Percentiles rank a stretch among this genome's conserved stretches.
phyloP scores from a whole-genome alignment of 2,329 filamentous ascomycete genomes.

The Metarhizium guizhouense region DNA sequence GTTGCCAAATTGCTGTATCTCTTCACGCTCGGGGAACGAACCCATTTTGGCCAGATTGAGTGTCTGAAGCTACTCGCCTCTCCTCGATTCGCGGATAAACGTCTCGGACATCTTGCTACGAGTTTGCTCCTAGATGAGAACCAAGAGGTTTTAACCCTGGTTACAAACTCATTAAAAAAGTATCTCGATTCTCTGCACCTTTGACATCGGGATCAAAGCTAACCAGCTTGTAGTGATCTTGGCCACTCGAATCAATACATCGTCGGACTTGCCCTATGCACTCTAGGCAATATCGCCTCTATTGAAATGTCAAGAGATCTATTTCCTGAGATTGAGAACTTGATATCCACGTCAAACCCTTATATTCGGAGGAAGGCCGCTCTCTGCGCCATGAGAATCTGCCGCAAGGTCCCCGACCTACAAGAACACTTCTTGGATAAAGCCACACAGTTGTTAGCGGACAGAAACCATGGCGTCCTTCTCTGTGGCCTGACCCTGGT shows the following conservation, averaged over 20 bases:
- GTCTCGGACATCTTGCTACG: slow-evolving; percentile 88
- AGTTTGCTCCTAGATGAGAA: slow-evolving; percentile 97
- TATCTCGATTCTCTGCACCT: slow-evolving; percentile 28
- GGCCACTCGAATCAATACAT: slow-evolving; percentile 98
- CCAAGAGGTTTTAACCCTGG: slow-evolving; percentile 91
- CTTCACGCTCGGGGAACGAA: slow-evolving; percentile 93
- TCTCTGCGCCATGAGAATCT: slow-evolving; percentile 98
- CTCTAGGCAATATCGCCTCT: slow-evolving; percentile 93
- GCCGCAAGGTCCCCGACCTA: slow-evolving; percentile 91
- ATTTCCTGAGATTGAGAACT: slow-evolving; percentile 88
- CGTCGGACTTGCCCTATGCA: slow-evolving; percentile 90
- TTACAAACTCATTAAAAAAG: slow-evolving; percentile 98
- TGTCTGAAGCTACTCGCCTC: slow-evolving; percentile 95
- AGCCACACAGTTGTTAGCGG: slow-evolving; percentile 75
- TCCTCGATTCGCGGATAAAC: slow-evolving; percentile 94
- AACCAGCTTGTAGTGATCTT: slow-evolving; percentile 57
- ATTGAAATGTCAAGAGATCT: slow-evolving; percentile 97
- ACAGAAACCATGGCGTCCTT: slow-evolving; percentile 92
- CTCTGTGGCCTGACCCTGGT: slow-evolving; percentile 88
- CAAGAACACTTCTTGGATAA: slow-evolving; percentile 98
- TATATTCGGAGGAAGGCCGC: slow-evolving; percentile 96
- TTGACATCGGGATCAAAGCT: slow-evolving; percentile 6
- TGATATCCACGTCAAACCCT: slow-evolving; percentile 90
- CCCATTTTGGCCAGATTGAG: slow-evolving; percentile 98
- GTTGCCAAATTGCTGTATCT: slow-evolving; percentile 97